Conservation (phyloP, 2,329 filamentous ascomycete species). For the Botryosphaeria dothidea region DNA sequence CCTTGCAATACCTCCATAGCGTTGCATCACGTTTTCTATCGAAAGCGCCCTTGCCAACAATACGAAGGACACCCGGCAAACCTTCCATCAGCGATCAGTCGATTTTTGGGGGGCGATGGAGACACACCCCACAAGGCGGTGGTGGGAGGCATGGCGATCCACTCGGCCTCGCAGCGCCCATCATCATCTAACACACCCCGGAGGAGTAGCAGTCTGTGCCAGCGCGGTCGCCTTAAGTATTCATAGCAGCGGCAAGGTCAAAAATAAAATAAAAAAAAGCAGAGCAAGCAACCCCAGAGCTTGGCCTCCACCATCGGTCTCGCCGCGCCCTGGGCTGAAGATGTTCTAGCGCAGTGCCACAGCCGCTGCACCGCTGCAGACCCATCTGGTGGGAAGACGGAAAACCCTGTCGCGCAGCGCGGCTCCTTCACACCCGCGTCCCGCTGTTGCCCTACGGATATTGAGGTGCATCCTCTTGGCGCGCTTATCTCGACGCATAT, state of each 20-base stretch:
- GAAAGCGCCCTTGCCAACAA: not conserved
- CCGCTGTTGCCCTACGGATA: not conserved
- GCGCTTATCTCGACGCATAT: slow-evolving; percentile 15
- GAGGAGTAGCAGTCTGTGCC: slow-evolving; percentile 15
- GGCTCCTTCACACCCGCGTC: not conserved
- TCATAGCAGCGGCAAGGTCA: not conserved
- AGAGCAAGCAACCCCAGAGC: not conserved
- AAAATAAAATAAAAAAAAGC: not conserved
- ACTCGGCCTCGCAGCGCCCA: not conserved
- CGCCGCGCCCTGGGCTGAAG: slow-evolving; percentile 9
- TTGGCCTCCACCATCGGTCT: not conserved
- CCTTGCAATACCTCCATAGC: not conserved
- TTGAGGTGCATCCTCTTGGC: slow-evolving; percentile 9
- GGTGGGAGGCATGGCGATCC: not conserved
- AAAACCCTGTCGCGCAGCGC: slow-evolving; percentile 1
- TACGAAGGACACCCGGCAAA: not conserved
- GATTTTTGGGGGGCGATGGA: not conserved
- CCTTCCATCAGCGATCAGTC: not conserved
- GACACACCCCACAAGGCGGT: not conserved
- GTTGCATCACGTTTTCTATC: not conserved
- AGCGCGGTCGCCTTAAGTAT: not conserved
- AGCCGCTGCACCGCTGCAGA: slow-evolving; percentile 12
- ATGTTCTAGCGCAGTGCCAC: slow-evolving; percentile 15
- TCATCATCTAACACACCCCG: not conserved
- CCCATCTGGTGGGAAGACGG: not conserved